Conservation (phyloP, 2,329 filamentous ascomycete genomes). For the Cladosporium halotolerans region DNA sequence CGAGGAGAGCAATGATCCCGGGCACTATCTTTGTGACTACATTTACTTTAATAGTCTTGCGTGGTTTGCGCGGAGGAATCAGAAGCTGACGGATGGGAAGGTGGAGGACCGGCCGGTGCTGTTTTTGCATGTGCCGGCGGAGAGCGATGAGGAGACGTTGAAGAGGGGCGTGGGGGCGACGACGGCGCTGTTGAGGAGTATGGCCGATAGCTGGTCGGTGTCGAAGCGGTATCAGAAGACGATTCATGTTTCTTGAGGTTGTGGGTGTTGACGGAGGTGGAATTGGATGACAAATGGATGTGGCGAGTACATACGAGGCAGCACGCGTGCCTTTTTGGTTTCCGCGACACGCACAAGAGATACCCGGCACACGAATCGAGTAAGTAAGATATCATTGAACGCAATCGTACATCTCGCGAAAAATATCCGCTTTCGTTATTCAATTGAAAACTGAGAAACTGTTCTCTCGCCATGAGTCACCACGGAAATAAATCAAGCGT, state of each 20-base stretch:
- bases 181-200: slow-evolving; percentile 29
- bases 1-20: slow-evolving; percentile 30
- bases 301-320: too few species aligned
- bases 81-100: slow-evolving; percentile 17
- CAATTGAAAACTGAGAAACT: too few species aligned
- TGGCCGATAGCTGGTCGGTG: slow-evolving; percentile 27
- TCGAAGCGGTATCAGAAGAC: slow-evolving; percentile 4
- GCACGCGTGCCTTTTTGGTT: too few species aligned
- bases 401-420: too few species aligned
- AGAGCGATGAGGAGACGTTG: slow-evolving; percentile 30
- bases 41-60: slow-evolving; percentile 38
- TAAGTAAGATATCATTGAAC: too few species aligned
- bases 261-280: too few species aligned
- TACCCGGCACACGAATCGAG: too few species aligned
- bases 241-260: not conserved
- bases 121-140: slow-evolving; percentile 38
- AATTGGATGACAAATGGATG: too few species aligned
- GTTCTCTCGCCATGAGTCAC: too few species aligned
- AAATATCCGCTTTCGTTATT: too few species aligned
- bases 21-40: slow-evolving; percentile 40
- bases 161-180: slow-evolving; percentile 25
- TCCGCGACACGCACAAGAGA: too few species aligned
- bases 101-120: slow-evolving; percentile 29
- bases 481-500: too few species aligned
- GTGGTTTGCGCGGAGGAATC: slow-evolving; percentile 24